These are phyloP conservation scores for Vigna mungo DNA, from an alignment of 306 rosid genomes.

Conservation along the genomic window DNA sequence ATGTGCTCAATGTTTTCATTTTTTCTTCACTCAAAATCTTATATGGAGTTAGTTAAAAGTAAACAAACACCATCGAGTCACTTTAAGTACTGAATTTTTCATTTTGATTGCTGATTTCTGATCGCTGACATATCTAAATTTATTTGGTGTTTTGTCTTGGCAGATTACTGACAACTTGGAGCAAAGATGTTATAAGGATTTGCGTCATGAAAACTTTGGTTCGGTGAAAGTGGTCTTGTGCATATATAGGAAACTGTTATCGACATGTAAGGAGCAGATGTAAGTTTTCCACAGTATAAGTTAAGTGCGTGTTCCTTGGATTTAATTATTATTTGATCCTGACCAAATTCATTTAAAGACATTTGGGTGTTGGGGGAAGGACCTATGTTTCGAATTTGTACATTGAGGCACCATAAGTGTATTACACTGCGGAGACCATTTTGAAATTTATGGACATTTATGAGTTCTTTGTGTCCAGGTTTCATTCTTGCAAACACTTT, in stretches of 20 bases:
- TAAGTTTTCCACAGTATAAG: conserved; percentile 56
- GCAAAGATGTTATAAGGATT: conserved; percentile 86
- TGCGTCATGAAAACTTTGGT: conserved; percentile 79
- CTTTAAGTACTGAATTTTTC: conserved; percentile 27
- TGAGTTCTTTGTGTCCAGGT: conserved; percentile 21
- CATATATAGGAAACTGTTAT: conserved; percentile 74
- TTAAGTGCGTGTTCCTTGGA: conserved; percentile 28
- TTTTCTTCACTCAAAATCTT: conserved; percentile 29
- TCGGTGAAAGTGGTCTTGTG: conserved; percentile 75
- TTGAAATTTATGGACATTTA: conserved; percentile 38
- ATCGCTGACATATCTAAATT: conserved; percentile 42
- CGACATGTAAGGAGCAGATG: conserved; percentile 84
- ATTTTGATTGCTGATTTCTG: conserved; percentile 36
- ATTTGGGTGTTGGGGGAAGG: conserved; percentile 9
- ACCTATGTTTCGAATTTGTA: conserved; percentile 29
- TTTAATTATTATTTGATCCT: conserved; percentile 35
- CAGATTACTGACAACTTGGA: conserved; percentile 84
- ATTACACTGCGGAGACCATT: conserved; percentile 31
- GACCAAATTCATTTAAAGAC: conserved; percentile 34
- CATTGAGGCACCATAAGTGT: conserved; percentile 22
- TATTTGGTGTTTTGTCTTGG: conserved; percentile 43
- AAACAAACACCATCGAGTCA: conserved; percentile 21
- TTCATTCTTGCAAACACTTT: conserved; percentile 21
- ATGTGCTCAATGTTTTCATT: conserved; percentile 24
- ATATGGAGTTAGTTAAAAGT: conserved; percentile 31